phyloP scores from a whole-genome alignment of 192 early-diverging fungal species.

The Coemansia sp. region DNA sequence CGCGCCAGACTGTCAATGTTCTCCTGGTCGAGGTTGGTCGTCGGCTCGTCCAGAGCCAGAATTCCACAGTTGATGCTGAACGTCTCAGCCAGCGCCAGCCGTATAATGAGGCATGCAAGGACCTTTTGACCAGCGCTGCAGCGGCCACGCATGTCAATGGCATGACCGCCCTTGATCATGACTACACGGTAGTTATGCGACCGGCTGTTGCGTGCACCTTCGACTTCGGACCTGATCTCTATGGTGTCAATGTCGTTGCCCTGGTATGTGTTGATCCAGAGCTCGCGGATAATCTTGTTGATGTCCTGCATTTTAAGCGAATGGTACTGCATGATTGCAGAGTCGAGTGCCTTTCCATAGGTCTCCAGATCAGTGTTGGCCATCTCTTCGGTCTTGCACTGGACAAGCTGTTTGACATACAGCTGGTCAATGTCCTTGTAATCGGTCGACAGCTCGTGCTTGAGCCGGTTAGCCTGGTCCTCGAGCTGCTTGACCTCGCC shows the following conservation, averaged over 20 bases:
- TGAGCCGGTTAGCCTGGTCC: slow-evolving; percentile 60
- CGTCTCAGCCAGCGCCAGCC: slow-evolving; percentile 92
- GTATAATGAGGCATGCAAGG: slow-evolving; percentile 92
- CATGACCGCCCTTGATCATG: slow-evolving; percentile 83
- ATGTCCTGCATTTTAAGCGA: slow-evolving; percentile 94
- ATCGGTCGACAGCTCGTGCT: slow-evolving; percentile 64
- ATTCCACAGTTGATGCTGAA: slow-evolving; percentile 93
- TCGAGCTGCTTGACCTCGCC: slow-evolving; percentile 85
- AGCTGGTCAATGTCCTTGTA: slow-evolving; percentile 74
- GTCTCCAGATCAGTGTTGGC: slow-evolving; percentile 79
- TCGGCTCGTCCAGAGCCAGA: slow-evolving; percentile 95
- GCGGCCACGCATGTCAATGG: slow-evolving; percentile 90
- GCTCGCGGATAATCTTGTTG: slow-evolving; percentile 92
- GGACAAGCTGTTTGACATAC: slow-evolving; percentile 65
- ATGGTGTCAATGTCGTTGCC: slow-evolving; percentile 97
- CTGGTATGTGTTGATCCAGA: slow-evolving; percentile 96
- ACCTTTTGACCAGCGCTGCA: slow-evolving; percentile 98
- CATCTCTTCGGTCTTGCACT: slow-evolving; percentile 75
- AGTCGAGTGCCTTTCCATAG: slow-evolving; percentile 80
- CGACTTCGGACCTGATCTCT: slow-evolving; percentile 89
- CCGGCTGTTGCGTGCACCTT: slow-evolving; percentile 64
- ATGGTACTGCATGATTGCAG: slow-evolving; percentile 88
- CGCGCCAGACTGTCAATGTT: slow-evolving; percentile 86
- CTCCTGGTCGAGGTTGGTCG: slow-evolving; percentile 89
- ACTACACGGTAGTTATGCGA: slow-evolving; percentile 92